phyloP scores from a whole-genome alignment of 1,284 basidiomycete species.

The Blastosporella zonata region DNA sequence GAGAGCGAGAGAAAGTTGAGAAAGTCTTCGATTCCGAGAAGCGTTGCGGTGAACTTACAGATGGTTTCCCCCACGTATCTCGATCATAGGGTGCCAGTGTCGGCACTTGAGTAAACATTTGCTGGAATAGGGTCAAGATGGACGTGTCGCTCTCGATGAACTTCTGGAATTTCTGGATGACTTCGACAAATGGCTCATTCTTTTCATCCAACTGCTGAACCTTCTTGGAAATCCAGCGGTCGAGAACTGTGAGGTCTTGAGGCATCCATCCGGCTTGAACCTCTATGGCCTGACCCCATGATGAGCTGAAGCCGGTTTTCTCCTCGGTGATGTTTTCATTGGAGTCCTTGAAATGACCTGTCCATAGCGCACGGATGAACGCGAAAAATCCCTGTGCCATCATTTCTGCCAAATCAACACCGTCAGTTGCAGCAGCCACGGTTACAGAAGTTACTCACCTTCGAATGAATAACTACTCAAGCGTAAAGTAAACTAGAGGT shows the following conservation, averaged over 20 bases:
- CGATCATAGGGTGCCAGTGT: constrained; percentile 18
- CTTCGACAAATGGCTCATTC: constrained; percentile 9
- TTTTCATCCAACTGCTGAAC: background rate
- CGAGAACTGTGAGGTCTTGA: background rate
- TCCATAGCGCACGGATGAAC: background rate
- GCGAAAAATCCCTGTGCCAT: background rate
- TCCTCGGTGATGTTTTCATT: background rate
- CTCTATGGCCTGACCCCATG: background rate
- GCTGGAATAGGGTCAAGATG: constrained; percentile 37
- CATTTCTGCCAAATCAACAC: background rate
- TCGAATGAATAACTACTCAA: too few relatives aligned
- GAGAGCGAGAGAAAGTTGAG: too few relatives aligned
- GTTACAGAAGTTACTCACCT: background rate
- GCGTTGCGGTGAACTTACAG: constrained; percentile 19
- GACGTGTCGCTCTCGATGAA: constrained; percentile 37
- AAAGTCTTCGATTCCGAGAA: too few relatives aligned
- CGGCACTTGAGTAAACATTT: constrained; percentile 25
- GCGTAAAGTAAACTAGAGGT: too few relatives aligned
- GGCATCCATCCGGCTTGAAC: constrained; percentile 3
- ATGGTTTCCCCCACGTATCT: constrained; percentile 31
- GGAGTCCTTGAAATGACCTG: background rate
- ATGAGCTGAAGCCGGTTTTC: background rate
- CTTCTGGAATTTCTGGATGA: constrained; percentile 39
- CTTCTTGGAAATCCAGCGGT: constrained; percentile 9
- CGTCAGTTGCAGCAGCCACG: too few relatives aligned